Evolutionary conservation across 345 rosid species (phyloP), one percentile per base, ranked within the genome.

Genomic region (Lepidium sativum): DNA sequence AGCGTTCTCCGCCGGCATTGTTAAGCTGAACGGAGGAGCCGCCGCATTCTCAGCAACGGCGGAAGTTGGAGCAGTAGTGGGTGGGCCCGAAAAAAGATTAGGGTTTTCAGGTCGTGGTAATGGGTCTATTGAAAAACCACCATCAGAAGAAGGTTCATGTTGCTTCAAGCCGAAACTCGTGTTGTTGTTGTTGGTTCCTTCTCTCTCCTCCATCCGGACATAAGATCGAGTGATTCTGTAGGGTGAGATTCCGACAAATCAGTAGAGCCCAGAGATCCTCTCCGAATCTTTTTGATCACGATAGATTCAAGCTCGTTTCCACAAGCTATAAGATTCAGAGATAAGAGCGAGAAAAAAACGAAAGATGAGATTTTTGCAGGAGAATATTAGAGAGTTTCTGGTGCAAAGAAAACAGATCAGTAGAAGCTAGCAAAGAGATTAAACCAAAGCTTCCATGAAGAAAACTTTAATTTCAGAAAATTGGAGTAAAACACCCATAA

Each of bases 151-250:
- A 81, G 77, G 78, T 70, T 80, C 90, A 60, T 83, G 79, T 66
- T 78, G 76, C 57, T 79, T 83, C 54, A 78, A 72, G 31, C 80
- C 48, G 32, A 77, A 74, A 37, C 77, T 53, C 37, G 0, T 43
- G 70, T 2, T 53, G 55, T 15, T 51, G n/a, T n/a, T n/a, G 58
- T 66, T 71, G 47, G 74, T 75, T 74, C 76, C 92, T 72, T 78
- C 91, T 56, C 76, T 84, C 72, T 72, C 85, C 70, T 84, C 97
- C 96, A 90, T 92, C 45, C 67, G 68, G 32, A 73, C 63, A 78
- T 60, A 71, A 71, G 68, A 77, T 73, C 72, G 31, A 60, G 70
- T 71, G 64, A 55, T 39, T 55, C 65, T 48, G 65, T 63, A 38
- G 17, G 35, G 37, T 37, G 37, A 53, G 57, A 66, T 60, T 73